These are phyloP conservation scores for Phoma sp. DNA, from an alignment of 2,329 filamentous ascomycete genomes.

Conservation along the genomic window DNA sequence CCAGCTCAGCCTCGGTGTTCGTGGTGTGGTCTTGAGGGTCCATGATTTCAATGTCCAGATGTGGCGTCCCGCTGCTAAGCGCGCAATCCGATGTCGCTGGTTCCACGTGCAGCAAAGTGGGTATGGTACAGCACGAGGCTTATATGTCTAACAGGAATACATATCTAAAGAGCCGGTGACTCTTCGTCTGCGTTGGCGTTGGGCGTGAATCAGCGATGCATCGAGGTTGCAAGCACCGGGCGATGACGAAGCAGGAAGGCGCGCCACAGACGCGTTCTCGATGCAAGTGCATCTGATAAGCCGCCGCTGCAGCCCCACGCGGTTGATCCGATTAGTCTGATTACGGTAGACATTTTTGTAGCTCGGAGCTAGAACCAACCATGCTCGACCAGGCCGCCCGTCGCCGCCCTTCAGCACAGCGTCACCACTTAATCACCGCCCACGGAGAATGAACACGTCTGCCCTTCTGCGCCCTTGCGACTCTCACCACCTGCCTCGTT, in stretches of 20 bases:
- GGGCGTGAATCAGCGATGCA: constrained; percentile 3
- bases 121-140: constrained; percentile 12
- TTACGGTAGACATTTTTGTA: constrained; percentile 27
- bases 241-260: constrained; percentile 17
- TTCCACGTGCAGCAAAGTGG: constrained; percentile 17
- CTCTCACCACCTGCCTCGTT: constrained; percentile 31
- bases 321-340: constrained; percentile 16
- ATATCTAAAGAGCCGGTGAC: constrained; percentile 26
- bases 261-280: constrained; percentile 16
- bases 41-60: constrained; percentile 21
- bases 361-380: constrained; percentile 12
- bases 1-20: constrained; percentile 69
- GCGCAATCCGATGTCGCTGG: constrained; percentile 39
- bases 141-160: constrained; percentile 27
- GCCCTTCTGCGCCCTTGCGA: constrained; percentile 31
- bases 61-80: constrained; percentile 31
- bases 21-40: constrained; percentile 28
- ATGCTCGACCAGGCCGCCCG: neutral
- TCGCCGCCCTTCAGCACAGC: constrained; percentile 19
- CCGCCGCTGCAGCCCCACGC: constrained; percentile 7
- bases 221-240: constrained; percentile 3
- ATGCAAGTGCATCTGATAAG: constrained; percentile 35
- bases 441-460: constrained; percentile 38
- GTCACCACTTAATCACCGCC: constrained; percentile 25
- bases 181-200: constrained; percentile 4